Percentiles rank a stretch among this genome's conserved stretches.
phyloP scores from a whole-genome alignment of 257 asterid genomes.

The Henckelia pumila region DNA sequence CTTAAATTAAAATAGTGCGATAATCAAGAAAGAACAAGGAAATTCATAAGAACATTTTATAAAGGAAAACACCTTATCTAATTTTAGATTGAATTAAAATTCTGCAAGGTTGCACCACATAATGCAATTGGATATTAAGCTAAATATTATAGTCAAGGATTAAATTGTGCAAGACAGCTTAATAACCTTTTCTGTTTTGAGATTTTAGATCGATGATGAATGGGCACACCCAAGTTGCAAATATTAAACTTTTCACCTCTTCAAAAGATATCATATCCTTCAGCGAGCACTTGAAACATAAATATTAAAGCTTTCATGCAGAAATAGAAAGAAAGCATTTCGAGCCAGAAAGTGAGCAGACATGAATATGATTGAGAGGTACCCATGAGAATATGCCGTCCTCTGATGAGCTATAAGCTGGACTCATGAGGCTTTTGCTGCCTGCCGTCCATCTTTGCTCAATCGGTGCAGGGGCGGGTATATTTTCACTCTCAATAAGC shows the following conservation, averaged over 20 bases:
- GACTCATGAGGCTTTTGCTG: conserved; percentile 90
- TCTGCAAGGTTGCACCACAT: not conserved
- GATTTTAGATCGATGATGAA: not conserved
- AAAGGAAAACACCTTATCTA: not conserved
- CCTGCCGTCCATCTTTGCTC: conserved; percentile 97
- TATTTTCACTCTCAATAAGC: conserved; percentile 64
- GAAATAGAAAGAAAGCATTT: not conserved
- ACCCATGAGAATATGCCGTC: conserved; percentile 95
- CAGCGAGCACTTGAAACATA: not conserved
- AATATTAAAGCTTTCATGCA: not conserved
- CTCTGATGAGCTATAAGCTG: conserved; percentile 75
- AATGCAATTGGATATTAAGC: not conserved
- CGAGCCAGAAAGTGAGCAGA: not conserved
- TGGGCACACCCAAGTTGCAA: conserved; percentile 1
- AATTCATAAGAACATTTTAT: conserved; percentile 3
- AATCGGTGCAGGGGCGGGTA: conserved; percentile 97
- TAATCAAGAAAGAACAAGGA: not conserved
- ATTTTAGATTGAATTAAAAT: not conserved
- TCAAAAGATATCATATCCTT: not conserved
- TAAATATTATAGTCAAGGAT: not conserved
- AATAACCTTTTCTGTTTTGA: not conserved
- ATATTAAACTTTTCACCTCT: not conserved
- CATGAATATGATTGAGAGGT: conserved; percentile 25
- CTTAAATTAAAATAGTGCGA: not conserved
- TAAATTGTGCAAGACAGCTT: not conserved